Conservation (phyloP, 2,329 filamentous ascomycete genomes). For the Clonostachys chloroleuca region DNA sequence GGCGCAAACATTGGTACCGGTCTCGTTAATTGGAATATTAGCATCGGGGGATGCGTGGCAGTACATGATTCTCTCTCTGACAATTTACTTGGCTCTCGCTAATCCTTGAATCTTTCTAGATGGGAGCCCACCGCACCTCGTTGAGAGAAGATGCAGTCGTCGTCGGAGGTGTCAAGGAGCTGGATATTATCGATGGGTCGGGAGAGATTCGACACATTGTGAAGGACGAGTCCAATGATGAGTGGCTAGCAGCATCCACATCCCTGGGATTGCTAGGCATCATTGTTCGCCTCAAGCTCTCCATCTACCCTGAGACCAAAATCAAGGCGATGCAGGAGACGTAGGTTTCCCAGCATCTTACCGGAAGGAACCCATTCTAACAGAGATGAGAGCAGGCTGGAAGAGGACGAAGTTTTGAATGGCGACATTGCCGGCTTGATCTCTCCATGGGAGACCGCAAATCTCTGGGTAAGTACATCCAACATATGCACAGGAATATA, state of each 20-base stretch:
- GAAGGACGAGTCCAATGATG: constrained; percentile 33
- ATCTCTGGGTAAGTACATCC: constrained; percentile 36
- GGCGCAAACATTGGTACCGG: constrained; percentile 43
- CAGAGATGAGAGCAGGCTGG: constrained; percentile 19
- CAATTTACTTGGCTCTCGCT: no score
- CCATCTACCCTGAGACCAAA: constrained; percentile 45
- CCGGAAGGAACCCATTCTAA: no score
- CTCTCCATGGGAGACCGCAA: constrained; percentile 43
- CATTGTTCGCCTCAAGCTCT: constrained; percentile 41
- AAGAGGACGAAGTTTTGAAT: constrained; percentile 40
- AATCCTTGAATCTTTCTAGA: constrained; percentile 9
- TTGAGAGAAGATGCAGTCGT: constrained; percentile 44
- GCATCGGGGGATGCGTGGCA: constrained; percentile 41
- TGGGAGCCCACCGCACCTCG: constrained; percentile 45
- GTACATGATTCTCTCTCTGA: no score
- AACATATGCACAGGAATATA: background rate
- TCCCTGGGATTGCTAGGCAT: constrained; percentile 42
- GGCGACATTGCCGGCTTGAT: constrained; percentile 46
- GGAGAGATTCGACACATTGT: constrained; percentile 35
- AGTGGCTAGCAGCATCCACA: constrained; percentile 47
- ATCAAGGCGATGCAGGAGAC: constrained; percentile 44
- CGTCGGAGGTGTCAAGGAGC: constrained; percentile 38
- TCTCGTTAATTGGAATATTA: constrained; percentile 50
- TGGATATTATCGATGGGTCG: constrained; percentile 44
- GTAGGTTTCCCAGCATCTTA: constrained; percentile 19